Conservation (phyloP, 352 stramenopile genomes). For the Globisporangium cystogenes region DNA sequence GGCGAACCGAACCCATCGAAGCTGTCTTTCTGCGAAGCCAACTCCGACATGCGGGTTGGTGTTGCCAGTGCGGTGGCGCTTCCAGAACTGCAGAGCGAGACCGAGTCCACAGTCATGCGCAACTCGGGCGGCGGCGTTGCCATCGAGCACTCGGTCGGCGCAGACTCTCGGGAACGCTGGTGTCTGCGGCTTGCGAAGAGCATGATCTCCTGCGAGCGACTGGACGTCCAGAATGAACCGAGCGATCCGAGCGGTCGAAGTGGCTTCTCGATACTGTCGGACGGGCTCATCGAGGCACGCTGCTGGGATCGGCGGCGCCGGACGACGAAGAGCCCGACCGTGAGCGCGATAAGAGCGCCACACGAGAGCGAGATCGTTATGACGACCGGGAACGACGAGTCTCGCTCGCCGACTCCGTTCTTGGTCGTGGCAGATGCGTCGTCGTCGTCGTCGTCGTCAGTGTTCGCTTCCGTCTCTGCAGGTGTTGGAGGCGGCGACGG, state of each 20-base stretch:
- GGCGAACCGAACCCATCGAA: conserved; percentile 5
- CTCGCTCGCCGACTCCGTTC: neutral
- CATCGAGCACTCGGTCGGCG: conserved; percentile 6
- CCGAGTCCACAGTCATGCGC: neutral
- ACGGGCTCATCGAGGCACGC: neutral
- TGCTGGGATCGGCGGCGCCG: conserved; percentile 4
- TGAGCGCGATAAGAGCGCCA: conserved; percentile 4
- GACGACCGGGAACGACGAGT: conserved; percentile 1
- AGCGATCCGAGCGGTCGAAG: conserved; percentile 1
- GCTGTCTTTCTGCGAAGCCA: neutral
- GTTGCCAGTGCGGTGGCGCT: conserved; percentile 1
- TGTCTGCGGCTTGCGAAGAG: conserved; percentile 1
- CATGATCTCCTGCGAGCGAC: conserved; percentile 2
- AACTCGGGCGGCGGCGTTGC: conserved; percentile 3
- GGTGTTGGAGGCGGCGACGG: neutral
- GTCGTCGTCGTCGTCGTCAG: conserved; percentile 6
- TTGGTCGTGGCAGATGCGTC: conserved; percentile 3
- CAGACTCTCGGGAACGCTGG: neutral
- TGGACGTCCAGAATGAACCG: conserved; percentile 5
- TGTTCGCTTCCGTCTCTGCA: neutral
- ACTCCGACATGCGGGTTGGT: neutral
- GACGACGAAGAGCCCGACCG: conserved; percentile 9
- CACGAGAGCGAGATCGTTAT: conserved; percentile 15
- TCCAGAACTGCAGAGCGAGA: neutral
- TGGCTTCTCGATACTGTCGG: conserved; percentile 9